Percentiles rank a stretch among this genome's conserved stretches.
Conservation (phyloP, 2,329 filamentous ascomycete species). For the Penicillium nordicum region DNA sequence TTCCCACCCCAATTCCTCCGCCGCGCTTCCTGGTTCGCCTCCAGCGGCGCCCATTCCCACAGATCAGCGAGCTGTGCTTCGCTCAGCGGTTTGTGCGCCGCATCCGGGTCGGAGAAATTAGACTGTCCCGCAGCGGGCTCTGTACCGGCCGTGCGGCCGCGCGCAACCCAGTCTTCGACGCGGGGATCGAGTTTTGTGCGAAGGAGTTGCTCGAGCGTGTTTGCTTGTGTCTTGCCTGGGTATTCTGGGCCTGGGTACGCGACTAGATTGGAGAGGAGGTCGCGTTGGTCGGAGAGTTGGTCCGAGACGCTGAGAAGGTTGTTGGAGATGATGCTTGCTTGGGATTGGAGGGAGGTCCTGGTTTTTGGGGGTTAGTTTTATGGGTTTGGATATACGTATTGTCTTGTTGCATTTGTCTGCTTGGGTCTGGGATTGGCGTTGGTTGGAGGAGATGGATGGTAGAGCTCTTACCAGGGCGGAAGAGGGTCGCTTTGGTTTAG, state of each 20-base stretch:
- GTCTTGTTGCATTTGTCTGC: background rate
- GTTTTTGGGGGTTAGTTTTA: background rate
- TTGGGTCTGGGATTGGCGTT: background rate
- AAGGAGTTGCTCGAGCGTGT: constrained; percentile 64
- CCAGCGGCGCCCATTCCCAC: constrained; percentile 57
- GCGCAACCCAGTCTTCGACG: constrained; percentile 69
- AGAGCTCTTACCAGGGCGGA: constrained; percentile 59
- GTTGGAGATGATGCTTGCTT: constrained; percentile 65
- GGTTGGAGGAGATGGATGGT: background rate
- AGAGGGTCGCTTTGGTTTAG: constrained; percentile 63
- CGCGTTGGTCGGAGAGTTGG: constrained; percentile 61
- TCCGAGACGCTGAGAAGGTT: constrained; percentile 67
- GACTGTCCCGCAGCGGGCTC: background rate
- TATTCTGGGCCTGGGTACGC: constrained; percentile 74
- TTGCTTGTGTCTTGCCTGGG: constrained; percentile 62
- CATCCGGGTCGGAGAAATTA: background rate
- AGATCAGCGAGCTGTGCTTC: constrained; percentile 55
- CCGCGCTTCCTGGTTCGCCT: constrained; percentile 46
- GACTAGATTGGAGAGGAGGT: constrained; percentile 66
- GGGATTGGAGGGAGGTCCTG: constrained; percentile 70
- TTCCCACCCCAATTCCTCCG: constrained; percentile 57
- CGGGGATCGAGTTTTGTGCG: constrained; percentile 80
- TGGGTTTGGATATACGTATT: background rate
- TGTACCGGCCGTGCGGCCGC: constrained; percentile 51
- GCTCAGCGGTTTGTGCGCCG: constrained; percentile 28